Evolutionary conservation across 345 rosid genomes (phyloP).

Genomic region (Gossypium turneri): DNA sequence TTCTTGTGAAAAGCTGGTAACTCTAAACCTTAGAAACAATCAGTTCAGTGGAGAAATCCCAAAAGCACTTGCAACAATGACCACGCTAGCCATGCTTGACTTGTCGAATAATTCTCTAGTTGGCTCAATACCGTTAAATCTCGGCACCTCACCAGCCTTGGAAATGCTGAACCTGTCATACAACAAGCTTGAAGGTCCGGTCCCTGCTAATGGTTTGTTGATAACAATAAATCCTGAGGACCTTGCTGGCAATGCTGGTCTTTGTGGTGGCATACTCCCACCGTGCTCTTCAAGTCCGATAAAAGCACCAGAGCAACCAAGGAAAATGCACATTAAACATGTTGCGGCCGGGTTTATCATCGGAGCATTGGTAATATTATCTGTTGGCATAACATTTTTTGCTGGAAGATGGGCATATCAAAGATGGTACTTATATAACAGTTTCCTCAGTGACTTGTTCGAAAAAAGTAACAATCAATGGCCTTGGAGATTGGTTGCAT

Average conservation of each 20-base stretch:
- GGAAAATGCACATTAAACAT: constrained; percentile 45
- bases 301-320: constrained; percentile 22
- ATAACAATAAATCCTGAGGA: constrained; percentile 58
- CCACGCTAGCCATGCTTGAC: constrained; percentile 70
- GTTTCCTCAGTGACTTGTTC: constrained; percentile 46
- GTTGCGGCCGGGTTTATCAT: constrained; percentile 48
- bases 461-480: constrained; percentile 60
- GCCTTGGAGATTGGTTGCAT: constrained; percentile 91
- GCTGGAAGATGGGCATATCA: constrained; percentile 52
- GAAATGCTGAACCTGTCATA: constrained; percentile 74
- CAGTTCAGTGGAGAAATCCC: constrained; percentile 56
- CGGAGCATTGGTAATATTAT: constrained; percentile 45
- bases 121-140: constrained; percentile 55
- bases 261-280: constrained; percentile 63
- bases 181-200: constrained; percentile 68
- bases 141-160: constrained; percentile 69
- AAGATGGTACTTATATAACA: constrained; percentile 70
- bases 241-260: constrained; percentile 66
- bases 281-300: constrained; percentile 44
- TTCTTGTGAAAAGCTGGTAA: constrained; percentile 73
- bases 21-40: constrained; percentile 62
- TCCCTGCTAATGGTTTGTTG: constrained; percentile 58
- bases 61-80: constrained; percentile 50
- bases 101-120: constrained; percentile 71
- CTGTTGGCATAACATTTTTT: constrained; percentile 45